These are phyloP conservation scores for Hypoxylon trugodes DNA, from an alignment of 495 filamentous ascomycete genomes.

Conservation along the genomic window DNA sequence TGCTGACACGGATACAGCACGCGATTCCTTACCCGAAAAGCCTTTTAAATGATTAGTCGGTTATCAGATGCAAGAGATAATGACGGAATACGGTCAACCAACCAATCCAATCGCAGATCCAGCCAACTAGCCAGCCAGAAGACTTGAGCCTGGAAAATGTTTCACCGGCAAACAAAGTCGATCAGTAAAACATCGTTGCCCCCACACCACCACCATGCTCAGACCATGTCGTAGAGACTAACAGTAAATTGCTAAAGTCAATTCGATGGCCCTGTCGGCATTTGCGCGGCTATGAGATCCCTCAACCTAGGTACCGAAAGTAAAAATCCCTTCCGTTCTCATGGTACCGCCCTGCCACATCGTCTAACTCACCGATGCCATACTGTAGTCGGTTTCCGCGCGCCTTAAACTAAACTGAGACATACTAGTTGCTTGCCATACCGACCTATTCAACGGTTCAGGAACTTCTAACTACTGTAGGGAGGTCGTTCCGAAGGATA, in stretches of 20 bases:
- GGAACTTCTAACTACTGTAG: constrained; percentile 9
- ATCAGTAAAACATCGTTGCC: constrained; percentile 24
- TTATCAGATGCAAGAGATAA: constrained; percentile 23
- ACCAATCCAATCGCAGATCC: constrained; percentile 26
- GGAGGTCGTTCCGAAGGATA: constrained; percentile 8
- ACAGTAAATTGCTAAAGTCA: constrained; percentile 18
- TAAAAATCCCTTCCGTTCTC: neutral
- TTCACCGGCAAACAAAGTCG: constrained; percentile 34
- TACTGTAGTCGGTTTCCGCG: constrained; percentile 3
- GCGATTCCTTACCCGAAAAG: constrained; percentile 27
- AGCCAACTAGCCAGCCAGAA: no score
- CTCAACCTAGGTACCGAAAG: constrained; percentile 30
- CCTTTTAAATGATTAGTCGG: constrained; percentile 22
- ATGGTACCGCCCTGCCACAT: constrained; percentile 1
- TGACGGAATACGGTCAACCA: constrained; percentile 23
- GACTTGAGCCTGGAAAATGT: no score
- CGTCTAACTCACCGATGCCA: constrained; percentile 12
- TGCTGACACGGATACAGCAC: constrained; percentile 30
- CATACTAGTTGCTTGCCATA: constrained; percentile 15
- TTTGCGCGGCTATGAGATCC: constrained; percentile 31
- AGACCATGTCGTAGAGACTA: constrained; percentile 16
- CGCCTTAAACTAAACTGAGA: constrained; percentile 23
- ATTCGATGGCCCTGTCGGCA: constrained; percentile 36
- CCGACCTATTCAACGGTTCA: constrained; percentile 3
- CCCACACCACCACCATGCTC: constrained; percentile 40